Conservation (phyloP, 1,284 basidiomycete genomes). For the Ceratobasidium sp. region DNA sequence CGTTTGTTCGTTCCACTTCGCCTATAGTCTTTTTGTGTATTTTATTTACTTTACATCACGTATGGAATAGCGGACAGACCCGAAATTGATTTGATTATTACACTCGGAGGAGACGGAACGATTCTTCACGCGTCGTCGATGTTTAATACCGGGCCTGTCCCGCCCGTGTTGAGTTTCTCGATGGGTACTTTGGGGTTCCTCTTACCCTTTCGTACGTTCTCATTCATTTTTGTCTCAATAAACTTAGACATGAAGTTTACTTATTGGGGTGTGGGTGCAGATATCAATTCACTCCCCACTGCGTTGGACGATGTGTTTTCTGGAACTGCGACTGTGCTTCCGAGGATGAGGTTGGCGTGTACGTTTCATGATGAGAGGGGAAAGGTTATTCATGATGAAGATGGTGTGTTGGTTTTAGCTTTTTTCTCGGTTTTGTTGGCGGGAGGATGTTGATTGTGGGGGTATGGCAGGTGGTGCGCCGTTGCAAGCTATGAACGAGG, state of each 20-base stretch:
- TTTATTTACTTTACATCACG: too few species aligned
- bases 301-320: constrained; percentile 83
- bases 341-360: constrained; percentile 89
- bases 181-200: constrained; percentile 97
- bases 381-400: constrained; percentile 51
- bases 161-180: constrained; percentile 95
- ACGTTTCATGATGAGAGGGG: constrained; percentile 77
- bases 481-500: constrained; percentile 98
- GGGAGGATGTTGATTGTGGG: background rate
- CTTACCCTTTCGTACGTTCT: constrained; percentile 88
- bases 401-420: background rate
- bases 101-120: constrained; percentile 95
- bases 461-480: constrained; percentile 63
- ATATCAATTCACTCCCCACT: constrained; percentile 84
- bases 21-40: too few species aligned
- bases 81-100: constrained; percentile 86
- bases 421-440: background rate
- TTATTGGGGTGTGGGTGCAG: constrained; percentile 63
- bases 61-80: constrained; percentile 61
- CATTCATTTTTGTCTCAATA: too few species aligned
- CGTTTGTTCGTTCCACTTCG: constrained; percentile 43
- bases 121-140: constrained; percentile 95
- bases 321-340: constrained; percentile 83
- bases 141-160: constrained; percentile 90
- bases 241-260: background rate